Conservation (phyloP, 106 monocot genomes). For the Posidonia australis region DNA sequence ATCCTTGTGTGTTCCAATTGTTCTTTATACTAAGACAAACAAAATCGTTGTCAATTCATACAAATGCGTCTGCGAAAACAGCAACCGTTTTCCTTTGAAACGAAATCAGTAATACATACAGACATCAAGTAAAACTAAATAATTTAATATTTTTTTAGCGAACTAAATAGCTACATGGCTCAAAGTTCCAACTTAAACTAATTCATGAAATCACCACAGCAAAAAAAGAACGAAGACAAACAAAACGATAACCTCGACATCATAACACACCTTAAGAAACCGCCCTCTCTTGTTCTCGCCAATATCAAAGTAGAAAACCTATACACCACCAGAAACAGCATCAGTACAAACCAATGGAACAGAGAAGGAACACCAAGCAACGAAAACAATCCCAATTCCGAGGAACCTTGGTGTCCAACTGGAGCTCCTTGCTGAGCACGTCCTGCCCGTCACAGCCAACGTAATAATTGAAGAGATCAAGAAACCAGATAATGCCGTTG, state of each 20-base stretch:
- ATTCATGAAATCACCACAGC: too few relatives aligned
- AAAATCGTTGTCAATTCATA: too few relatives aligned
- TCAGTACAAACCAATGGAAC: slow-evolving; percentile 4
- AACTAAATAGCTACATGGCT: too few relatives aligned
- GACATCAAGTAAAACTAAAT: too few relatives aligned
- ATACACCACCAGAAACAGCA: not conserved
- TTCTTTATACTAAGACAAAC: too few relatives aligned
- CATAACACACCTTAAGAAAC: slow-evolving; percentile 56
- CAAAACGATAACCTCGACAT: not conserved
- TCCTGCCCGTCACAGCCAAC: slow-evolving; percentile 44
- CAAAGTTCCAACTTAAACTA: too few relatives aligned
- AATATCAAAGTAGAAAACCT: slow-evolving; percentile 79
- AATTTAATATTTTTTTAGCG: too few relatives aligned
- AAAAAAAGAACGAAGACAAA: too few relatives aligned
- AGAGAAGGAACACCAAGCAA: not conserved
- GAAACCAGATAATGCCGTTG: slow-evolving; percentile 64
- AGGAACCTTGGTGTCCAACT: slow-evolving; percentile 64
- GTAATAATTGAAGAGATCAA: slow-evolving; percentile 53
- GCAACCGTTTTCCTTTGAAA: too few relatives aligned
- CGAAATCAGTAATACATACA: too few relatives aligned
- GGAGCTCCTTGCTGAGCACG: slow-evolving; percentile 54
- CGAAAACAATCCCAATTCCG: not conserved
- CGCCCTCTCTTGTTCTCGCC: slow-evolving; percentile 78
- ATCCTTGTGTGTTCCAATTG: too few relatives aligned
- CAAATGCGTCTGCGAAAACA: too few relatives aligned